phyloP scores from a whole-genome alignment of 2,329 filamentous ascomycete genomes.

The Aspergillus floridensis region DNA sequence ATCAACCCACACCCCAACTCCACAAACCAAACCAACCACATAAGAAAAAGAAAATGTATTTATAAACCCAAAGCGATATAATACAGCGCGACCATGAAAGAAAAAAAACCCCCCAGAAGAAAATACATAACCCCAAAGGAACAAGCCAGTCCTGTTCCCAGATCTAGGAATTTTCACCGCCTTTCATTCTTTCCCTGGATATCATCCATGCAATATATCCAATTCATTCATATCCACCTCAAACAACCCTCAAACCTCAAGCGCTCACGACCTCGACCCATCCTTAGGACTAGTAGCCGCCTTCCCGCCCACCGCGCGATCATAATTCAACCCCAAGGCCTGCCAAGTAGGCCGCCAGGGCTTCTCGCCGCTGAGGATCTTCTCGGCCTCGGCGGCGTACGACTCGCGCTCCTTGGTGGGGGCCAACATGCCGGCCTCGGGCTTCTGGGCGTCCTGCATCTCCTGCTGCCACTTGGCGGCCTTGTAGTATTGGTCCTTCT shows the following conservation, averaged over 20 bases:
- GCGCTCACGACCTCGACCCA: background rate
- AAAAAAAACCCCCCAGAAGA: background rate
- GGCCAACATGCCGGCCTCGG: constrained; percentile 32
- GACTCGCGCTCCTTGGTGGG: constrained; percentile 44
- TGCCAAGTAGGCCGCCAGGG: constrained; percentile 59
- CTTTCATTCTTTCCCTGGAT: background rate
- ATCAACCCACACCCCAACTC: background rate
- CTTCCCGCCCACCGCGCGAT: constrained; percentile 23
- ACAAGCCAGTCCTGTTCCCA: too few relatives aligned
- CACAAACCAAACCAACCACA: background rate
- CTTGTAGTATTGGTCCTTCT: constrained; percentile 58
- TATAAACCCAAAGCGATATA: constrained; percentile 7
- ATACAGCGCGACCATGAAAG: constrained; percentile 5
- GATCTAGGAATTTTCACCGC: background rate
- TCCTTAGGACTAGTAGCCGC: background rate
- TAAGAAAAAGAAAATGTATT: constrained; percentile 4
- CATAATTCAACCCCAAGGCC: constrained; percentile 40
- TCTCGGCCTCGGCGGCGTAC: constrained; percentile 61
- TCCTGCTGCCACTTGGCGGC: constrained; percentile 50
- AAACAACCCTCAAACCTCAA: background rate
- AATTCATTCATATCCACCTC: too few relatives aligned
- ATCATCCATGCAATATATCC: background rate
- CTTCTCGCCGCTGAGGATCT: constrained; percentile 59
- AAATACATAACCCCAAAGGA: too few relatives aligned
- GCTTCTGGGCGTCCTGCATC: constrained; percentile 34